Conservation (phyloP, 179 eudicot genomes). For the Patellifolia procumbens region DNA sequence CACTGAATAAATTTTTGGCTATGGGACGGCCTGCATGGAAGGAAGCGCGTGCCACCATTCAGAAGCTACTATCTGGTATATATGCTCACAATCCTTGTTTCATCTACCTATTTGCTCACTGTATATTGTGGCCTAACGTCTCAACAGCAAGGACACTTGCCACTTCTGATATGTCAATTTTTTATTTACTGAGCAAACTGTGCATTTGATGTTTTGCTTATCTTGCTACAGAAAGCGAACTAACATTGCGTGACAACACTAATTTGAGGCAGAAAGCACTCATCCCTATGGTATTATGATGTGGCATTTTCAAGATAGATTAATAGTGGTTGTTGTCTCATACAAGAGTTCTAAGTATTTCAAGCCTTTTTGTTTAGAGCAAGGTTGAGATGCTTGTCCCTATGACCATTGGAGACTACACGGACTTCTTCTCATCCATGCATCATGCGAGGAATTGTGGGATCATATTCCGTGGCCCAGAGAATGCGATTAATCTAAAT, state of each 20-base stretch:
- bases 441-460: conserved; percentile 98
- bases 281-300: conserved; percentile 59
- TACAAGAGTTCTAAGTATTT: conserved; percentile 10
- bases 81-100: conserved; percentile 11
- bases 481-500: conserved; percentile 68
- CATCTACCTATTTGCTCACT: not conserved
- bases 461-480: conserved; percentile 81
- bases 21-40: conserved; percentile 95
- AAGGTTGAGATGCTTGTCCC: conserved; percentile 94
- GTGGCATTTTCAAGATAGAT: not conserved
- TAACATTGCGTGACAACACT: conserved; percentile 75
- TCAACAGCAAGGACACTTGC: not conserved
- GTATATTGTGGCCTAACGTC: not conserved
- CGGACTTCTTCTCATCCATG: conserved; percentile 90
- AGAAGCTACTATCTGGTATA: conserved; percentile 79
- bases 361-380: conserved; percentile 43
- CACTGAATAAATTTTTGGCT: conserved; percentile 75
- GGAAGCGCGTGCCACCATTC: conserved; percentile 89
- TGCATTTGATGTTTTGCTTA: conserved; percentile 8
- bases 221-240: conserved; percentile 62
- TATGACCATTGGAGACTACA: conserved; percentile 80
- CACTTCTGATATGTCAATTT: no score
- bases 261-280: conserved; percentile 74
- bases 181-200: conserved; percentile 8
- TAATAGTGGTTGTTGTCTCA: not conserved